Base-by-base conservation (phyloP, 805 yeast species). In the Starmerella stigmatis region DNA sequence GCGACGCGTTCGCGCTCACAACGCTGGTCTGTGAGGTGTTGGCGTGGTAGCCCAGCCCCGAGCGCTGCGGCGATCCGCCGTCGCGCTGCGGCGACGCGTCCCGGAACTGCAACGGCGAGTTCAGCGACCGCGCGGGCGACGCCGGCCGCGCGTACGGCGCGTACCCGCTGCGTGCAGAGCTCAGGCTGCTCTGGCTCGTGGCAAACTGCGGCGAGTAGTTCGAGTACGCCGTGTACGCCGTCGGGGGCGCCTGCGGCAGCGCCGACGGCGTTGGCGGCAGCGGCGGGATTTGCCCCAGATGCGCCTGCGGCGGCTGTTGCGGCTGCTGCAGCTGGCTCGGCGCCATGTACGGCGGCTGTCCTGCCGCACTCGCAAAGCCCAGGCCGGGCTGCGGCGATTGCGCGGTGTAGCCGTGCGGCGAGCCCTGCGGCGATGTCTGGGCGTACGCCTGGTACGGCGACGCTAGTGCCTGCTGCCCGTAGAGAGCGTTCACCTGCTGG, bases 181-280 rank as follows among this genome's bases (percentile, higher is more conserved):
- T 35, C 28, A 50, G 13, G 35, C 54, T 50, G 29, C 34, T 44
- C 28, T 50, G 54, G 30, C 54, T 52, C 20, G 50, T 47, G 10
- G 42, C 41, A n/a, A 37, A 43, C 35, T 49, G 49, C 25, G 53
- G 51, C 30, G 51, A 49, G 44, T 49, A 47, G 11, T 48, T 15
- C 12, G 41, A 29, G 40, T 48, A 45, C 5, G 47, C 40, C 3
- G 41, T 37, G 41, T 48, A 48, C 3, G 46, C 46, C 32, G 33
- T 43, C 19, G 40, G 45, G 2, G 45, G 46, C 27, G 49, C 43
- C 39, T 44, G 51, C 4, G 49, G 45, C 16, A 36, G 23, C 21
- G 35, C 45, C 16, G 13, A 22, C 21, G 19, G 21, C 19, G 27
- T 10, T 15, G 43, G 28, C 17, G 28, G 39, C 11, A 32, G 33